Evolutionary conservation across 495 filamentous ascomycete genomes (phyloP).

Genomic region (Darksidea phi): DNA sequence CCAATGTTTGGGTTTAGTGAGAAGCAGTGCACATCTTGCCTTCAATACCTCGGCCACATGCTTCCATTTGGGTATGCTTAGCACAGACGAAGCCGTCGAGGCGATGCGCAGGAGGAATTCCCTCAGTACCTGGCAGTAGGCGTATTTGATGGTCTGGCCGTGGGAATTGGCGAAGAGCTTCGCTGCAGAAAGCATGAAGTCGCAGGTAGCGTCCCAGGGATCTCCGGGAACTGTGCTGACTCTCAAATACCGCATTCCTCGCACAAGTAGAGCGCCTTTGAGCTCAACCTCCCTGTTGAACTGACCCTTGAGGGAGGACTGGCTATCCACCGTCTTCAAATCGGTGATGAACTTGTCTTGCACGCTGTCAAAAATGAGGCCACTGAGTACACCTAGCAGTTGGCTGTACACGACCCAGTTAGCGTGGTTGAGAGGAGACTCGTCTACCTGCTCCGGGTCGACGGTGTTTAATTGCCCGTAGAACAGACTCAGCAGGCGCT

Average conservation of each 20-base stretch:
- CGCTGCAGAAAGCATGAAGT: slow-evolving; percentile 77
- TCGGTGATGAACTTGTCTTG: slow-evolving; percentile 76
- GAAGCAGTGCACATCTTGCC: slow-evolving; percentile 72
- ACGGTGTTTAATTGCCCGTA: slow-evolving; percentile 85
- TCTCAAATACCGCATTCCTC: slow-evolving; percentile 85
- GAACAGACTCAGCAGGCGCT: slow-evolving; percentile 87
- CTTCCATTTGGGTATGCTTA: slow-evolving; percentile 78
- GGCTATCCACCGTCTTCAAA: slow-evolving; percentile 71
- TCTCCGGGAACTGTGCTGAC: slow-evolving; percentile 67
- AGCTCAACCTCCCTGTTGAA: slow-evolving; percentile 63
- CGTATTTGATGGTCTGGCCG: slow-evolving; percentile 83
- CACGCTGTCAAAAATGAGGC: slow-evolving; percentile 81
- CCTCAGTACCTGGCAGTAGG: slow-evolving; percentile 88
- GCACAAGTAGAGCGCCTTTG: slow-evolving; percentile 77
- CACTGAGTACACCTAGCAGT: slow-evolving; percentile 91
- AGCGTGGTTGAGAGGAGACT: slow-evolving; percentile 77
- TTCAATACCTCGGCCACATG: slow-evolving; percentile 76
- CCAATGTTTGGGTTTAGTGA: slow-evolving; percentile 91
- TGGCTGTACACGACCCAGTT: slow-evolving; percentile 95
- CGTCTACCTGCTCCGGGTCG: slow-evolving; percentile 76
- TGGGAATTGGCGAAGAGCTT: slow-evolving; percentile 80
- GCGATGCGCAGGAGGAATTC: slow-evolving; percentile 86
- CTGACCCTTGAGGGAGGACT: slow-evolving; percentile 62
- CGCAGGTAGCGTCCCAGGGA: slow-evolving; percentile 81
- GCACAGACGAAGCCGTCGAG: slow-evolving; percentile 66